Evolutionary conservation across 2,329 filamentous ascomycete genomes (phyloP).

Genomic region (Ophiostoma piceae): DNA sequence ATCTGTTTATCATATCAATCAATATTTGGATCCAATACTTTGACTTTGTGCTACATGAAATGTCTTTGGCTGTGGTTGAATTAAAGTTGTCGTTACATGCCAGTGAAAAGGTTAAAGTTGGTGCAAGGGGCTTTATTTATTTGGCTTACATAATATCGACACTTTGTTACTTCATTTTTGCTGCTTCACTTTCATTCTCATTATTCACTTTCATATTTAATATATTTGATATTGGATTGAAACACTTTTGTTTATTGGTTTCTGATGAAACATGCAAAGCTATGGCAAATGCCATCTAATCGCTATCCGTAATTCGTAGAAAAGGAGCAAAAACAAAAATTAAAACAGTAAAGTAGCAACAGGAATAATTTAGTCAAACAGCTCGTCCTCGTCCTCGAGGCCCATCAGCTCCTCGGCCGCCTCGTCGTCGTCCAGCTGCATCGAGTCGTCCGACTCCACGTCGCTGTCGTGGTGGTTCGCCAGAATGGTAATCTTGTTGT

Average conservation of each 20-base stretch:
- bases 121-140: not conserved
- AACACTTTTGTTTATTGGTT: not conserved
- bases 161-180: not conserved
- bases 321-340: not conserved
- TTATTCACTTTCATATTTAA: not conserved
- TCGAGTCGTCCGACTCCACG: constrained; percentile 48
- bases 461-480: constrained; percentile 70
- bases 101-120: not conserved
- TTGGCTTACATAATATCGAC: not conserved
- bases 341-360: not conserved
- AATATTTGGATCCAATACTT: not conserved
- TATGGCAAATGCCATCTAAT: not conserved
- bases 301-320: not conserved
- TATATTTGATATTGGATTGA: not conserved
- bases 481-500: constrained; percentile 73
- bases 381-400: constrained; percentile 51
- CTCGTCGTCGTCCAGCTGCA: constrained; percentile 64
- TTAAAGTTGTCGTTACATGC: not conserved
- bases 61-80: too few species aligned
- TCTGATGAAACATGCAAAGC: not conserved
- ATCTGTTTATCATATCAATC: not conserved
- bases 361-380: not conserved
- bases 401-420: constrained; percentile 63
- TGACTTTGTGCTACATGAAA: not conserved
- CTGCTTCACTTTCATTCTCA: not conserved